A percentile compares a stretch with the other conserved stretches of the same genome.
Conservation (phyloP, 2,329 filamentous ascomycete genomes). For the Saccharata proteae region DNA sequence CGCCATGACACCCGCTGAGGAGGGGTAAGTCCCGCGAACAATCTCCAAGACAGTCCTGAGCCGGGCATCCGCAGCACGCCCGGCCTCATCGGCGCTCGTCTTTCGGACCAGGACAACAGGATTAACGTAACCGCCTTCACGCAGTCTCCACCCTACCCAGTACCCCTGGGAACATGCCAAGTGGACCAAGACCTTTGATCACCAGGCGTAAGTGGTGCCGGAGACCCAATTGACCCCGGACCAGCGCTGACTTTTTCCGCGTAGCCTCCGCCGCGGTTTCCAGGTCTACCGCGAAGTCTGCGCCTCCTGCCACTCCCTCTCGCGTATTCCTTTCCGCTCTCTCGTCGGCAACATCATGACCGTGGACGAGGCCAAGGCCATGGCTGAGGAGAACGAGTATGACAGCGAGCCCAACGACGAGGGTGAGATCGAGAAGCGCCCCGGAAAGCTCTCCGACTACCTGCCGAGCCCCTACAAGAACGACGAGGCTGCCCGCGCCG, state of each 20-base stretch:
- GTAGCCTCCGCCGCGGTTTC: slow-evolving; percentile 96
- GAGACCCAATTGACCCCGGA: neutral
- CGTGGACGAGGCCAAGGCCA: slow-evolving; percentile 91
- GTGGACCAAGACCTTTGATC: slow-evolving; percentile 92
- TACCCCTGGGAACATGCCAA: slow-evolving; percentile 95
- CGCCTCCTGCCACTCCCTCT: slow-evolving; percentile 92
- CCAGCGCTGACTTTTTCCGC: too few relatives aligned
- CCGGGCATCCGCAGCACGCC: slow-evolving; percentile 2
- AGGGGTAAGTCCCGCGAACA: slow-evolving; percentile 64
- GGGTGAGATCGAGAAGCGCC: slow-evolving; percentile 96
- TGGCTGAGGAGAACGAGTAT: slow-evolving; percentile 98
- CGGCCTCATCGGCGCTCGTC: too few relatives aligned
- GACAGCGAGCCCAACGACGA: slow-evolving; percentile 95
- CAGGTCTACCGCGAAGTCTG: slow-evolving; percentile 99
- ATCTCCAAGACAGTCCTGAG: neutral
- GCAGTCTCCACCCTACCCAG: slow-evolving; percentile 75
- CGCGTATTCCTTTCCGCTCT: slow-evolving; percentile 82
- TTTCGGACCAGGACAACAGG: slow-evolving; percentile 2
- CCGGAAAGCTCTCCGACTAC: slow-evolving; percentile 97
- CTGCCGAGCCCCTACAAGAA: slow-evolving; percentile 94
- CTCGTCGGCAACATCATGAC: slow-evolving; percentile 88
- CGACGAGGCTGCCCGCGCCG: slow-evolving; percentile 92
- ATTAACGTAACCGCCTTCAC: slow-evolving; percentile 8
- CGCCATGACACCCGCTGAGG: slow-evolving; percentile 87
- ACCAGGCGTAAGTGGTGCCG: slow-evolving; percentile 65